Evolutionary conservation across 768 basidiomycete species (phyloP), one percentile per base, ranked within the genome.

Genomic region (Tylopilus cervinicoccineus): DNA sequence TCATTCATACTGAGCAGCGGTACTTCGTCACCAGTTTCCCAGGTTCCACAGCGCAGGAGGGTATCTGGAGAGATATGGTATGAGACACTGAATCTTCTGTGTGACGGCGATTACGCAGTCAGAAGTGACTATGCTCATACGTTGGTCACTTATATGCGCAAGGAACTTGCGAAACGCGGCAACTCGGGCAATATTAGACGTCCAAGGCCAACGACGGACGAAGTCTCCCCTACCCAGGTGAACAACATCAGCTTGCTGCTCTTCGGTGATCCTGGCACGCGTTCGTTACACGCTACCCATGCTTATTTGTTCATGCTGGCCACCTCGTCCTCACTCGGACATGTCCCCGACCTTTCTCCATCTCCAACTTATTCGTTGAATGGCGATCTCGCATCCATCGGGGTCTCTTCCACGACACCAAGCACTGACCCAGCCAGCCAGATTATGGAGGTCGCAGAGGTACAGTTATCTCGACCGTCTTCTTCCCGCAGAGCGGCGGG

Each of bases 11-110:
- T 52, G 54, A 63, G 46, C 56, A 69, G 51, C 64, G 66, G 29
- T 32, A 53, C 63, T 11, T 58, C 46, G 3, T 53, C 58, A 0
- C 57, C 68, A 13, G 56, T 51, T 41, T 54, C 57, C 39, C 74
- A 72, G 20, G 61, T 68, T 22, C 73, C 80, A n/a, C 75, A 81
- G 43, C 72, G 88, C 49, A 83, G 81, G 10, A 76, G 76, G 52
- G 78, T 96, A 27, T 75, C 85, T 4, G 84, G 87, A 24, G 91
- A 93, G 60, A 79, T 86, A 28, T 95, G 92, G 92, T 89, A 93
- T 62, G 93, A 95, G 52, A 93, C 89, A 2, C 66, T 95, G 37
- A 86, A 84, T 40, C 73, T 96, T 23, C 68, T 95, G 5, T 94
- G 91, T 62, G 91, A 95, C 61, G 65, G 70, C 12, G 84, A 90